These are phyloP conservation scores for Mimosa bimucronata DNA, from an alignment of 306 rosid species.

Conservation along the genomic window DNA sequence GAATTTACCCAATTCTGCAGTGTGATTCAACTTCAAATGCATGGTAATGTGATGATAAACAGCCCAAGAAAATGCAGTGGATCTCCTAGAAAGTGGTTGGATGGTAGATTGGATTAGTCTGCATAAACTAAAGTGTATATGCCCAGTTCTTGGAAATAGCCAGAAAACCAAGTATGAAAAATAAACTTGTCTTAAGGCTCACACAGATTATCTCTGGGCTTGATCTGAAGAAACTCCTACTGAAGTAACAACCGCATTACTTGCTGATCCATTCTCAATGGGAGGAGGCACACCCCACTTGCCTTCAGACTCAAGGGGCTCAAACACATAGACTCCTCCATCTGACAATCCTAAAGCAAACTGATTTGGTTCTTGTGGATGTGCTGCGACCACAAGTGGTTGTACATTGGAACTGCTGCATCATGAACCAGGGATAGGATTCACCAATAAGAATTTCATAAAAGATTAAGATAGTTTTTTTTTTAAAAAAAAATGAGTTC, in stretches of 20 bases:
- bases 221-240: slow-evolving; percentile 91
- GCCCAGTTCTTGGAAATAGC: slow-evolving; percentile 40
- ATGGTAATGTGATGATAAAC: slow-evolving; percentile 24
- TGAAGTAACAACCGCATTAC: slow-evolving; percentile 68
- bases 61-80: not conserved
- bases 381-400: slow-evolving; percentile 93
- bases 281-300: slow-evolving; percentile 97
- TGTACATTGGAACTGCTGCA: slow-evolving; percentile 71
- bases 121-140: slow-evolving; percentile 35
- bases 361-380: slow-evolving; percentile 95
- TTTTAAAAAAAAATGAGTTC: not conserved
- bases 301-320: slow-evolving; percentile 93
- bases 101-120: slow-evolving; percentile 1
- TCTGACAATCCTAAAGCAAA: slow-evolving; percentile 91
- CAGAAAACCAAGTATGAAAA: slow-evolving; percentile 57
- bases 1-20: slow-evolving; percentile 35
- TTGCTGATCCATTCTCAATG: slow-evolving; percentile 82
- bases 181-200: slow-evolving; percentile 70
- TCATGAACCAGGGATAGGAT: slow-evolving; percentile 24
- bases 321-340: slow-evolving; percentile 90
- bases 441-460: slow-evolving; percentile 10
- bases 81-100: slow-evolving; percentile 9
- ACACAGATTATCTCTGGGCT: slow-evolving; percentile 69
- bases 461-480: not conserved
- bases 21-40: slow-evolving; percentile 14